These are phyloP conservation scores for Arxiozyma bovina DNA, from an alignment of 1,139 yeast genomes.

Conservation along the genomic window DNA sequence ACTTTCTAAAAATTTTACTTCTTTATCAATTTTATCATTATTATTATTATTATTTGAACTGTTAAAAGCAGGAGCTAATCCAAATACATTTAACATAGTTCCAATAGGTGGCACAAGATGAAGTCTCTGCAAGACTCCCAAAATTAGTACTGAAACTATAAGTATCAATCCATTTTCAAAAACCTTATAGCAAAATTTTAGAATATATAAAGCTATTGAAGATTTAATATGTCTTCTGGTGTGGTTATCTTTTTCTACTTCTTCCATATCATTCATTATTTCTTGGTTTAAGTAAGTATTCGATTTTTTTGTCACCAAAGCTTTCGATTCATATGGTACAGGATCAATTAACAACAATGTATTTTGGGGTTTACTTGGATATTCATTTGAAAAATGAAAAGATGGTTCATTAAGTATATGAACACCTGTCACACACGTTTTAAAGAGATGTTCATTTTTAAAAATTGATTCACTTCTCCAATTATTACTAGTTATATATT, in stretches of 20 bases:
- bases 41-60: slow-evolving; percentile 5
- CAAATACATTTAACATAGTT: slow-evolving; percentile 28
- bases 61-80: slow-evolving; percentile 18
- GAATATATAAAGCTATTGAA: slow-evolving; percentile 7
- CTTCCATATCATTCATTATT: background rate
- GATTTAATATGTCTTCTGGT: background rate
- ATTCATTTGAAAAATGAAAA: slow-evolving; percentile 7
- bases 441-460: slow-evolving; percentile 28
- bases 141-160: slow-evolving; percentile 30
- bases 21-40: slow-evolving; percentile 13
- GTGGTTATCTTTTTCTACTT: no score
- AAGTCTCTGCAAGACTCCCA: slow-evolving; percentile 34
- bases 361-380: slow-evolving; percentile 9
- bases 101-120: slow-evolving; percentile 36
- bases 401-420: slow-evolving; percentile 29
- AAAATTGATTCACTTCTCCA: slow-evolving; percentile 36
- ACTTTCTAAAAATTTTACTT: slow-evolving; percentile 3
- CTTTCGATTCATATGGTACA: slow-evolving; percentile 1
- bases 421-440: slow-evolving; percentile 42
- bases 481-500: slow-evolving; percentile 41
- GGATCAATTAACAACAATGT: slow-evolving; percentile 5
- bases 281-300: background rate
- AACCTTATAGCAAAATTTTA: slow-evolving; percentile 30
- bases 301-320: background rate
- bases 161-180: slow-evolving; percentile 45